phyloP scores from a whole-genome alignment of 75 land plant species.

The Pinus albicaulis region DNA sequence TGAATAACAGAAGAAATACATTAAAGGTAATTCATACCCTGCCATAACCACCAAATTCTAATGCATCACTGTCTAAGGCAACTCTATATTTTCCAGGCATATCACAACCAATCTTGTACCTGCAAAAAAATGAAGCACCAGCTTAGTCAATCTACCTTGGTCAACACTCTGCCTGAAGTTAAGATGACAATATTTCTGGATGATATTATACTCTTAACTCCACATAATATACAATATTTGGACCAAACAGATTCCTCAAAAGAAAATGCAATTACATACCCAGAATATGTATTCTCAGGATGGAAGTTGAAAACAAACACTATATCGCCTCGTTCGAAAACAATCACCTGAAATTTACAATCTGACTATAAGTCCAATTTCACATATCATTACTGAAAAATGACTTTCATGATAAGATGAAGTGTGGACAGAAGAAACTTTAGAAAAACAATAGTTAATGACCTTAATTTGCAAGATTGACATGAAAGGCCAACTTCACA shows the following conservation, averaged over 20 bases:
- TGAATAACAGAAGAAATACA: conserved; percentile 6
- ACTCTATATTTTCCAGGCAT: conserved; percentile 91
- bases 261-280: conserved; percentile 41
- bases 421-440: not conserved
- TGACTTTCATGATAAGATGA: not conserved
- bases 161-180: not conserved
- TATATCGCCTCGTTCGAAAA: conserved; percentile 92
- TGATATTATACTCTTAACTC: not conserved
- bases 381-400: not conserved
- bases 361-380: not conserved
- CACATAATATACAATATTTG: not conserved
- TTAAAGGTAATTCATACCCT: conserved; percentile 54
- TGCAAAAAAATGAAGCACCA: conserved; percentile 15
- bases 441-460: not conserved
- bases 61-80: conserved; percentile 92
- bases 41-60: conserved; percentile 87
- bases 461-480: not conserved
- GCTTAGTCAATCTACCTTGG: not conserved
- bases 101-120: conserved; percentile 97
- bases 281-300: conserved; percentile 78
- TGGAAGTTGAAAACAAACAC: conserved; percentile 99
- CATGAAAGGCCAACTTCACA: not conserved
- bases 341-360: conserved; percentile 67
- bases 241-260: not conserved
- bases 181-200: not conserved